Evolutionary conservation across 2,329 filamentous ascomycete genomes (phyloP).

Genomic region (Microsporum audouinii): DNA sequence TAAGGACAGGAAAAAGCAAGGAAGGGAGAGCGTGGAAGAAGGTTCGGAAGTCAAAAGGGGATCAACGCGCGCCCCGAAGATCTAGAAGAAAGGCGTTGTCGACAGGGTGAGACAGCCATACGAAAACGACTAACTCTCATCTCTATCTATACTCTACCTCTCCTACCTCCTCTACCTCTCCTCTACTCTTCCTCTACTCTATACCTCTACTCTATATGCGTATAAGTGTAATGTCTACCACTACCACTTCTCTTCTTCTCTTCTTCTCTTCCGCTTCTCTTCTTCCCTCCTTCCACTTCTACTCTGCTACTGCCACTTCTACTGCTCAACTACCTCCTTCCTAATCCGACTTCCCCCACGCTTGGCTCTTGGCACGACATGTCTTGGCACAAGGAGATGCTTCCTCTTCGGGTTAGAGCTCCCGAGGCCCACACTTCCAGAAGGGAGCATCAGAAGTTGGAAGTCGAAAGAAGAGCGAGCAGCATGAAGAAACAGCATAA

Average conservation of each 20-base stretch:
- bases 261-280: neutral
- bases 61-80: conserved; percentile 15
- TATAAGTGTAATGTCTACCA: neutral
- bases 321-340: neutral
- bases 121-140: neutral
- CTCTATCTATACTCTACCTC: neutral
- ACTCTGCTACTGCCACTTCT: neutral
- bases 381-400: neutral
- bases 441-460: neutral
- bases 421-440: neutral
- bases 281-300: neutral
- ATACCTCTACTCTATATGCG: neutral
- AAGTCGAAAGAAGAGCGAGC: conserved; percentile 8
- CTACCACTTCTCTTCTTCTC: neutral
- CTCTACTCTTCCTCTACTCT: neutral
- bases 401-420: neutral
- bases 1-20: neutral
- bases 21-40: conserved; percentile 12
- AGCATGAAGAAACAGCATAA: conserved; percentile 10
- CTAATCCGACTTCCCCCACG: neutral
- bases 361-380: neutral
- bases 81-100: conserved; percentile 13
- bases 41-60: conserved; percentile 9
- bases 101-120: neutral
- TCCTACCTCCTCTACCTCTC: neutral